Evolutionary conservation across 768 basidiomycete species (phyloP).

Genomic region (Mycena floridula): DNA sequence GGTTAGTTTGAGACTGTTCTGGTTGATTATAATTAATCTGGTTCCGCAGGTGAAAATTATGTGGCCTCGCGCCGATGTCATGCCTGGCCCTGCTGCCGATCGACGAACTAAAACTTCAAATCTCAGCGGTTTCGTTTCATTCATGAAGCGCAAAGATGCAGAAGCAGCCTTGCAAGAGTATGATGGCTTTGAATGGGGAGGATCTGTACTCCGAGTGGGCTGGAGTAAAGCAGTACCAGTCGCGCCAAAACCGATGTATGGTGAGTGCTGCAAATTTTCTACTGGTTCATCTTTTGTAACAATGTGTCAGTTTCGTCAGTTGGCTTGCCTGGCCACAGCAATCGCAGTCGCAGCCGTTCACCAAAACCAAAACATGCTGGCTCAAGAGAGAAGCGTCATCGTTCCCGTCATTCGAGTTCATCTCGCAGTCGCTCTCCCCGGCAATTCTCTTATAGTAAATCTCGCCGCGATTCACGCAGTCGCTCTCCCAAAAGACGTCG

Average conservation of each 20-base stretch:
- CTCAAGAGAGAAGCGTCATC: constrained; percentile 19
- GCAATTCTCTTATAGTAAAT: neutral
- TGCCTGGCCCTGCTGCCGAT: constrained; percentile 62
- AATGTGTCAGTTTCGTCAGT: neutral
- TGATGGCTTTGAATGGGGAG: constrained; percentile 95
- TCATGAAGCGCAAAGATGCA: constrained; percentile 90
- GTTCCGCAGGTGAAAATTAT: constrained; percentile 83
- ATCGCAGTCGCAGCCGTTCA: constrained; percentile 7
- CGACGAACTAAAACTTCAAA: constrained; percentile 69
- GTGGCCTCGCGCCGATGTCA: constrained; percentile 90
- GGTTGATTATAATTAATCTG: neutral
- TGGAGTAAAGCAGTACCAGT: constrained; percentile 98
- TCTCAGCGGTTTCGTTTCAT: constrained; percentile 94
- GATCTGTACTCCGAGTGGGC: constrained; percentile 78
- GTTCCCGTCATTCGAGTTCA: constrained; percentile 22
- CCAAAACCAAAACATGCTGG: constrained; percentile 19
- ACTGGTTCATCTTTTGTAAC: neutral
- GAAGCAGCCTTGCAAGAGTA: constrained; percentile 84
- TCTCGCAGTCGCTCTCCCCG: constrained; percentile 39
- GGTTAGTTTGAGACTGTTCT: constrained; percentile 40
- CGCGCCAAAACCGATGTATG: constrained; percentile 72
- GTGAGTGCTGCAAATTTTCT: constrained; percentile 33
- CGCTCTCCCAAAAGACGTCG: constrained; percentile 33
- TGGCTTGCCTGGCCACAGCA: constrained; percentile 1
- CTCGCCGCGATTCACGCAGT: constrained; percentile 46